Evolutionary conservation across 2,329 filamentous ascomycete species (phyloP), one percentile per base, ranked within the genome.

Genomic region (Plenodomus biglobosus): DNA sequence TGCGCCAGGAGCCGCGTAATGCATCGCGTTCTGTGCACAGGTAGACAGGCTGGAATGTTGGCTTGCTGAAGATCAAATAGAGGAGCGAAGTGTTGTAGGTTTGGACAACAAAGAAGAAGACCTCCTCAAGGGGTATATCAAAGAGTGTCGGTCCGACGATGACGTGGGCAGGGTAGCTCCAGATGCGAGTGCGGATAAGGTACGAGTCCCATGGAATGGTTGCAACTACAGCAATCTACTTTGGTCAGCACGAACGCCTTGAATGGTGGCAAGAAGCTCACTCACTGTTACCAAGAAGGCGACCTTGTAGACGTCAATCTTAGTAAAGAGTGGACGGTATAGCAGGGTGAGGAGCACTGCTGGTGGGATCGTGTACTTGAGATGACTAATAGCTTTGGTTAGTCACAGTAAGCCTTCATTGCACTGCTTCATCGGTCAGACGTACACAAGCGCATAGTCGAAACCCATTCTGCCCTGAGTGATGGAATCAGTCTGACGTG

Each of bases 131-230:
- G 0, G 87, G 87, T 16, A 90, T 87, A n/a, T 75, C 74, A 59
- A 81, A 82, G 15, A 88, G 65, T 1, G 77, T 85, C 0, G 77
- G 77, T 0, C 87, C 87, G 30, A 86, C 61, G 24, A 90, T 80
- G 17, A 81, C 86, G 61, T 83, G 74, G 10, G 77, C 71, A 1
- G 87, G 86, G 61, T 90, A 91, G 8, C 82, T 85, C 87, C 87
- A 90, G 62, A 90, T 80, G 38, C 77, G 74, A 44, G 76, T 81
- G 55, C 78, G 80, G 58, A 91, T 87, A 35, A 90, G 78, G 68
- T 88, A 88, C 8, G 85, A 87, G 61, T 90, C 87, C 87, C 87
- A 91, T 24, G 87, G 87, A 20, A 86, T 83, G 0, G 87, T 89
- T 3, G 86, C 81, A 20, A 78, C 61, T 40, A 90, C 83, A 17